A percentile compares a stretch with the other conserved stretches of the same genome.
Evolutionary conservation across 2,329 filamentous ascomycete genomes (phyloP).

Genomic region (Graphiopsis chlorocephala): DNA sequence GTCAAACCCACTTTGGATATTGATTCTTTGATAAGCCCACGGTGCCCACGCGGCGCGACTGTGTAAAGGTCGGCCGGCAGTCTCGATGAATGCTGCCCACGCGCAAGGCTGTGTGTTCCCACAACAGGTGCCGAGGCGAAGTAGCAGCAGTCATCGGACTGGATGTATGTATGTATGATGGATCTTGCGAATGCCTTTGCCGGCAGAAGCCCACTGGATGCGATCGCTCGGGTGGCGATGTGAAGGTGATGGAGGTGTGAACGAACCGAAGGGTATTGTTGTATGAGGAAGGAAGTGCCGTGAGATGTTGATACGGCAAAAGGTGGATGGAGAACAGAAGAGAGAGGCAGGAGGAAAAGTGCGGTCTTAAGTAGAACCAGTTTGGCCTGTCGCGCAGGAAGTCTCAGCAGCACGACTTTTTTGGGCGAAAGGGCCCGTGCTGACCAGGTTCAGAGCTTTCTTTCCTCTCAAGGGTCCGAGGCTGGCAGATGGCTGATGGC

Average conservation of each 20-base stretch:
- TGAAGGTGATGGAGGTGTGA: not conserved
- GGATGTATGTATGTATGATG: constrained; percentile 13
- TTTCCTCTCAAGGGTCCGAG: not conserved
- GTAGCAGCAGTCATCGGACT: constrained; percentile 20
- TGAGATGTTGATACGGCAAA: constrained; percentile 1
- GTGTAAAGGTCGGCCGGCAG: constrained; percentile 27
- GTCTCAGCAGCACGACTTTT: constrained; percentile 14
- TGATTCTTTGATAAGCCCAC: constrained; percentile 18
- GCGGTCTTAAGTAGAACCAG: not conserved
- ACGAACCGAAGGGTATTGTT: constrained; percentile 5
- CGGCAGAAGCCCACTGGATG: constrained; percentile 10
- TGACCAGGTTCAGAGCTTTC: not conserved
- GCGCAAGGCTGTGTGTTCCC: constrained; percentile 52
- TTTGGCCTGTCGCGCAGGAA: not conserved
- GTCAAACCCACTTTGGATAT: constrained; percentile 27
- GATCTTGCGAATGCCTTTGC: constrained; percentile 5
- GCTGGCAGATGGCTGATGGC: not conserved
- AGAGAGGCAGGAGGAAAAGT: not conserved
- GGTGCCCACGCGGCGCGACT: constrained; percentile 40
- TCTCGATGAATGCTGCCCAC: constrained; percentile 39
- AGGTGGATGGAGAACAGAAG: not conserved
- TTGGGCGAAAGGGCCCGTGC: not conserved
- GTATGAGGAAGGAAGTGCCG: not conserved
- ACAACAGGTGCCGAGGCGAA: constrained; percentile 47
- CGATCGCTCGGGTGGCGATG: not conserved